A percentile compares a stretch with the other conserved stretches of the same genome.
Conservation (phyloP, 2,329 filamentous ascomycete genomes). For the Fusarium aywerte region DNA sequence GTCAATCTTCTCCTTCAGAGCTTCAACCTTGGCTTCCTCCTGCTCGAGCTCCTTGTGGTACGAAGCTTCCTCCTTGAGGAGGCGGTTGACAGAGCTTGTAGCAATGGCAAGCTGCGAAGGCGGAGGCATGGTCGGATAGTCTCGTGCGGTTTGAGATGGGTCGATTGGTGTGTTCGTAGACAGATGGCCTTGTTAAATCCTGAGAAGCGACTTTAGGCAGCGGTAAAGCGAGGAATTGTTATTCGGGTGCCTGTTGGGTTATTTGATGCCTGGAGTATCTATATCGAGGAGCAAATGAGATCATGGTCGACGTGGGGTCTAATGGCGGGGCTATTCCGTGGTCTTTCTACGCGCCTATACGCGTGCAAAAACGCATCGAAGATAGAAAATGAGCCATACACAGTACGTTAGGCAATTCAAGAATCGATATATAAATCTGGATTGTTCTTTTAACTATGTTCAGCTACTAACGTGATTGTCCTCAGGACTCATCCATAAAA, state of each 20-base stretch:
- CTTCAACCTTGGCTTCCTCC: constrained; percentile 77
- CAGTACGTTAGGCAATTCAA: not conserved
- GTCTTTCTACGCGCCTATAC: constrained; percentile 13
- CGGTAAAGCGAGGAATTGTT: not conserved
- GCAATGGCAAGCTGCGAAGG: constrained; percentile 81
- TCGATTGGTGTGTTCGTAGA: not conserved
- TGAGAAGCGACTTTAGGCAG: not conserved
- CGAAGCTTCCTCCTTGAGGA: constrained; percentile 90
- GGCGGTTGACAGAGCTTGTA: constrained; percentile 80
- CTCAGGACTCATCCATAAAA: constrained; percentile 31
- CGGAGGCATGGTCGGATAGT: constrained; percentile 71
- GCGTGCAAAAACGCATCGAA: not conserved
- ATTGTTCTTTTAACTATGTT: constrained; percentile 24
- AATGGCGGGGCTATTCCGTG: constrained; percentile 42
- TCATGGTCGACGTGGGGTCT: constrained; percentile 45
- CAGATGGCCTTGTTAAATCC: not conserved
- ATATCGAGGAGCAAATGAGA: constrained; percentile 42
- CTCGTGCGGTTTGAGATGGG: not conserved
- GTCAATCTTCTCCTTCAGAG: constrained; percentile 70
- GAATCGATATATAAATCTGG: not conserved
- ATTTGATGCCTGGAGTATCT: constrained; percentile 26
- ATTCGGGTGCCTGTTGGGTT: constrained; percentile 38
- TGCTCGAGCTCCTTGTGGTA: constrained; percentile 87
- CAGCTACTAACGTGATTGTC: constrained; percentile 21
- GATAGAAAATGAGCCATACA: not conserved